Evolutionary conservation across 768 basidiomycete species (phyloP).

Genomic region (Mycena latifolia): DNA sequence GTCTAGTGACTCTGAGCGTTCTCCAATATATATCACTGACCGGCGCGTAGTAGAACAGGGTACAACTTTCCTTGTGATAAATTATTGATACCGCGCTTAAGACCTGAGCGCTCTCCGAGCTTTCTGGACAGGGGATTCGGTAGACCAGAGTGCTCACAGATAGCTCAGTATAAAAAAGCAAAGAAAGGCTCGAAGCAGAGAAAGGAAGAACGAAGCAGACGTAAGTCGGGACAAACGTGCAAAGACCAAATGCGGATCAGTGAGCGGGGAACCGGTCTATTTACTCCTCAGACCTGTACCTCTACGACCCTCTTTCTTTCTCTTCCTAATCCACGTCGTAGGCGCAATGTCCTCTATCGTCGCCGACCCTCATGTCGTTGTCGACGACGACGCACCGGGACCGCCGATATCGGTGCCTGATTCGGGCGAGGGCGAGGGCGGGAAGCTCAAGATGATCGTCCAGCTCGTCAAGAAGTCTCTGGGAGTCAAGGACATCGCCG

Average conservation of each 20-base stretch:
- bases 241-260: constrained; percentile 30
- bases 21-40: no score
- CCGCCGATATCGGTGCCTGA: constrained; percentile 79
- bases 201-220: no score
- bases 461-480: constrained; percentile 91
- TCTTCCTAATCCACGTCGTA: not conserved
- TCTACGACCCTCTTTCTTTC: not conserved
- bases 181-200: no score
- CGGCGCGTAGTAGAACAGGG: no score
- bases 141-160: no score
- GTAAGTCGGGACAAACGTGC: no score
- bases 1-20: no score
- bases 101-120: no score
- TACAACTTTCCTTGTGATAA: no score
- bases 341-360: constrained; percentile 20
- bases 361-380: constrained; percentile 10
- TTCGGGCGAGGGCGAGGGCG: constrained; percentile 84
- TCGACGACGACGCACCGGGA: constrained; percentile 65
- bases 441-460: constrained; percentile 94
- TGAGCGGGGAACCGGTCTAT: not conserved
- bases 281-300: constrained; percentile 1
- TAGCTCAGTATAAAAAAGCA: no score
- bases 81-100: no score
- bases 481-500: constrained; percentile 95
- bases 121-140: no score